Base-by-base conservation (phyloP, 176 grass and related monocot genomes). In the Oryza nivara region DNA sequence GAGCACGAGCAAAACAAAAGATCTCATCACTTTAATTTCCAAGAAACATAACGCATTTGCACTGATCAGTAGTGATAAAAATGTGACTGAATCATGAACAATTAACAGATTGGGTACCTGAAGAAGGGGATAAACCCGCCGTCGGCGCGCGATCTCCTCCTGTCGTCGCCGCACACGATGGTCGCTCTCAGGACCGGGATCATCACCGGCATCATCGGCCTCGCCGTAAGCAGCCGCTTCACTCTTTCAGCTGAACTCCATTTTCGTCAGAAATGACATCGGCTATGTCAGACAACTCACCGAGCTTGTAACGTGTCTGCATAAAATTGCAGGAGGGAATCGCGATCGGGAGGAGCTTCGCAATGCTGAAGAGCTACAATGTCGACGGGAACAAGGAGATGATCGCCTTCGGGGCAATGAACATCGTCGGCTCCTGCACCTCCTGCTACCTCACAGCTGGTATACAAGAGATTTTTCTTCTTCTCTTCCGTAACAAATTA, bases 331-430 rank as follows among this genome's bases (percentile, higher is more conserved):
- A 93, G 92, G 92, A 93, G 88, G 92, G 81, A 14, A 88, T 83
- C 4, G 82, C 88, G 11, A 88, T 88, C 4, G 85, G 82, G 23
- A 75, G 82, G 76, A 91, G 78, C 68, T 91, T 91, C 56, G 86
- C 88, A 14, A 72, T 91, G 82, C 6, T 65, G 28, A 94, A 88
- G 72, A 84, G 77, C 74, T 85, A 94, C 74, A 77, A 91, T 26
- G 78, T 91, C 7, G 88, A 91, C 17, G 79, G 83, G 34, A 94
- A 91, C 74, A 88, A 91, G 63, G 92, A 94, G 76, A 94, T 94
- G 88, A 72, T 88, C 30, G 86, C 92, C 66, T 88, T 93, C 51
- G 88, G 92, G 15, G n/a, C 79, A 17, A 86, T 86, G 88, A 91
- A 94, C 80, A 79, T 86, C 61, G 75, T 17, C 5, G 88, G 92